Evolutionary conservation across 2,329 filamentous ascomycete genomes (phyloP).

Genomic region (Didymellaceae sp.): DNA sequence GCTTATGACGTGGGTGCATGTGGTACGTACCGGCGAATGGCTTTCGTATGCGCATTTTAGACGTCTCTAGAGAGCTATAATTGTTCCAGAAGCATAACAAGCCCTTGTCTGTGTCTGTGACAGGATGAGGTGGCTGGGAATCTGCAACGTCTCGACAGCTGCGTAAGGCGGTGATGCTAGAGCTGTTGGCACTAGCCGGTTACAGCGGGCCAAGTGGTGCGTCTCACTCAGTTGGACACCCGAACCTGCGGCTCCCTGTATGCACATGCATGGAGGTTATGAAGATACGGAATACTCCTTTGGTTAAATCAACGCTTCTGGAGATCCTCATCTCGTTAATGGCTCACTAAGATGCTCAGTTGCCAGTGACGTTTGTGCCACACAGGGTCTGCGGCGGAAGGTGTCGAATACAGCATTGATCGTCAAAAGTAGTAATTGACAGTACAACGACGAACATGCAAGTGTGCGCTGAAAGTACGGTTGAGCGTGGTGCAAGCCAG

Average conservation of each 20-base stretch:
- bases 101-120: not conserved
- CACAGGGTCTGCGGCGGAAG: slow-evolving; percentile 10
- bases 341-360: too few relatives aligned
- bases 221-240: slow-evolving; percentile 1
- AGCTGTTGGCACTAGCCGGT: slow-evolving; percentile 10
- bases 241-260: not conserved
- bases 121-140: slow-evolving; percentile 10
- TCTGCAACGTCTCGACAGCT: slow-evolving; percentile 9
- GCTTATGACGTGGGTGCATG: slow-evolving; percentile 19
- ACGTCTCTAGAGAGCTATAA: slow-evolving; percentile 13
- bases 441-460: not conserved
- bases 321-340: too few relatives aligned
- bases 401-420: slow-evolving; percentile 3
- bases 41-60: slow-evolving; percentile 79
- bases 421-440: not conserved
- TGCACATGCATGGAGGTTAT: not conserved
- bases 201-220: slow-evolving; percentile 7
- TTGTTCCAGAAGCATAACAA: slow-evolving; percentile 18
- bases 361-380: slow-evolving; percentile 8
- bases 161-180: slow-evolving; percentile 13
- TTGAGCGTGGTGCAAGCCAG: not conserved
- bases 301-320: too few relatives aligned
- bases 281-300: not conserved
- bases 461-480: too few relatives aligned
- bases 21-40: slow-evolving; percentile 79